Evolutionary conservation across 768 basidiomycete genomes (phyloP).

Genomic region (Austroboletus eburneus): DNA sequence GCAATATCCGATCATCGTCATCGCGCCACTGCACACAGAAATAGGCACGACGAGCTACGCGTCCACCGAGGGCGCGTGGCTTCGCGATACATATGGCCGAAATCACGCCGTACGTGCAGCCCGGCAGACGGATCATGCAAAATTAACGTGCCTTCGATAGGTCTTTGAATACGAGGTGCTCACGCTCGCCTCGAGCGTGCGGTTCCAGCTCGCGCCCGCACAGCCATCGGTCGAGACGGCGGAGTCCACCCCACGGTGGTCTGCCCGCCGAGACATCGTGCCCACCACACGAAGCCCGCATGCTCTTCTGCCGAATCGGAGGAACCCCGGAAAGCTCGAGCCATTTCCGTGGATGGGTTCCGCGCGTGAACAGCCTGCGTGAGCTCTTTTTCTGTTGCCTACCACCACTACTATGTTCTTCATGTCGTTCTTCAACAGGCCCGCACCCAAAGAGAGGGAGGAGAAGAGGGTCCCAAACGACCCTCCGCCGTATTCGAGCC

Average conservation of each 20-base stretch:
- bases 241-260: background rate
- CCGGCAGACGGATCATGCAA: background rate
- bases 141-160: slow-evolving; percentile 1
- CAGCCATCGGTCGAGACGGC: background rate
- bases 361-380: slow-evolving; percentile 4
- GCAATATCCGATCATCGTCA: background rate
- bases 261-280: background rate
- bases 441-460: background rate
- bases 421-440: slow-evolving; percentile 2
- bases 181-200: slow-evolving; percentile 15
- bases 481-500: slow-evolving; percentile 17
- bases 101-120: slow-evolving; percentile 8
- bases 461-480: background rate
- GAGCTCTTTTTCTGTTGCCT: slow-evolving; percentile 1
- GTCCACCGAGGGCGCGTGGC: slow-evolving; percentile 11
- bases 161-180: slow-evolving; percentile 22
- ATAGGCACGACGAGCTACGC: slow-evolving; percentile 13
- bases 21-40: slow-evolving; percentile 5
- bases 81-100: slow-evolving; percentile 11
- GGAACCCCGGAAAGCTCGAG: background rate
- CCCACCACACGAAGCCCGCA: background rate
- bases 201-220: slow-evolving; percentile 8
- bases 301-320: background rate
- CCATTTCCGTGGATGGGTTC: slow-evolving; percentile 6
- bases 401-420: background rate